phyloP scores from a whole-genome alignment of 495 filamentous ascomycete species.

The Podospora sp. region DNA sequence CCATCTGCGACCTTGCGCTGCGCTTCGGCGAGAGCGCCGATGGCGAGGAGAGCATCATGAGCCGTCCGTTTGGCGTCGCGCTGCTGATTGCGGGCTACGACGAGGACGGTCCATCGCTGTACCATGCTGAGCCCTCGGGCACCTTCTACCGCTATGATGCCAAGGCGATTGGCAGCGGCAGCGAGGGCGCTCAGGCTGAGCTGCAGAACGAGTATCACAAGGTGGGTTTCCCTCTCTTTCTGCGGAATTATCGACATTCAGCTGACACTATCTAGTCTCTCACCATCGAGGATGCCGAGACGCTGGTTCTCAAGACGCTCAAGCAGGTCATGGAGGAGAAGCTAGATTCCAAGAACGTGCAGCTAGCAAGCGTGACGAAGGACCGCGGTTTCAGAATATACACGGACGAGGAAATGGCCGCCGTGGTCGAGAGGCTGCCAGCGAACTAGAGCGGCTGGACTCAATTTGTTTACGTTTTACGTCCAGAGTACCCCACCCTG shows the following conservation, averaged over 20 bases:
- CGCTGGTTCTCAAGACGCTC: conserved; percentile 92
- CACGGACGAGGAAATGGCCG: conserved; percentile 92
- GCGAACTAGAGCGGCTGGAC: conserved; percentile 48
- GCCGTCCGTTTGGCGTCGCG: conserved; percentile 92
- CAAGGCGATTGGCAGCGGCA: conserved; percentile 96
- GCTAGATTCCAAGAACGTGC: conserved; percentile 96
- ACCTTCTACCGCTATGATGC: conserved; percentile 99
- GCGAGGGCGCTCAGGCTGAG: conserved; percentile 95
- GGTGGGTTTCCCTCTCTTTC: conserved; percentile 36
- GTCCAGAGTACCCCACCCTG: neutral
- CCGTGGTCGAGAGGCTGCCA: conserved; percentile 75
- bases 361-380: conserved; percentile 96
- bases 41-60: conserved; percentile 98
- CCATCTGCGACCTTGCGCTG: conserved; percentile 95
- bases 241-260: neutral
- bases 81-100: conserved; percentile 95
- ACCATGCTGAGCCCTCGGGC: conserved; percentile 95
- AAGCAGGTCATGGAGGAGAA: conserved; percentile 99
- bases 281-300: conserved; percentile 90
- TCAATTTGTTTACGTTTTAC: neutral
- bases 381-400: conserved; percentile 98
- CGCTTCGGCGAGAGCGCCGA: conserved; percentile 97
- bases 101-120: conserved; percentile 95
- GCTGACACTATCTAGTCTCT: conserved; percentile 61
- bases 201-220: conserved; percentile 99